Evolutionary conservation across 2,329 filamentous ascomycete species (phyloP), one percentile per base, ranked within the genome.

Genomic region (Truncatella angustata): DNA sequence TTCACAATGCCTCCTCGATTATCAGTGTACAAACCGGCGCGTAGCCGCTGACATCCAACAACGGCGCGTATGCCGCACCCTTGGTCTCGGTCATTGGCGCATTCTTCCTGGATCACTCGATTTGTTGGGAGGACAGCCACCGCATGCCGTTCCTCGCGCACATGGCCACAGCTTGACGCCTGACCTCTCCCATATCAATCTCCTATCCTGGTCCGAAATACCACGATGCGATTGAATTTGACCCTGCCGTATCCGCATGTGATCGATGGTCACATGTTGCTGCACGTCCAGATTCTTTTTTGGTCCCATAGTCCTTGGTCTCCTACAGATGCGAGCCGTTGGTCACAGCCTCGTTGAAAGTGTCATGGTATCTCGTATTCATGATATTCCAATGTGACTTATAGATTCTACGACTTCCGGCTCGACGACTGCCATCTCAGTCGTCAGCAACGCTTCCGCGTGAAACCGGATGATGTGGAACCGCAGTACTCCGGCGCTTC

Each of bases 391-490:
- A 21, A 54, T 43, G 7, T 51, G 49, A 39, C 32, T 28, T 5
- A 52, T 23, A 10, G 42, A 48, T 23, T 36, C 34, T 21, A 51
- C 52, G 12, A 48, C 16, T 14, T 49, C 43, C 21, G 52, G 52
- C 23, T 49, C 23, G 16, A 36, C 36, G 35, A 39, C 52, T n/a
- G 57, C 57, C 16, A 58, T 47, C 49, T 59, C 57, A 35, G 50
- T 50, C 16, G 48, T 55, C 34, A 59, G n/a, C 20, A 51, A 47
- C 16, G 49, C 55, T 35, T 55, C 55, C 7, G 51, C 53, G 55
- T 57, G 55, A 49, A 57, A 55, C 21, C 57, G 55, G 32, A 59
- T 51, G 7, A 59, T 14, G 53, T 59, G 57, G 44, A 44, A 44
- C 24, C 24, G 16, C 11, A 16, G 28, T 45, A 39, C n/a, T 32